These are phyloP conservation scores for Cutaneotrichosporon daszewskae DNA, from an alignment of 1,284 basidiomycete species.

Conservation along the genomic window DNA sequence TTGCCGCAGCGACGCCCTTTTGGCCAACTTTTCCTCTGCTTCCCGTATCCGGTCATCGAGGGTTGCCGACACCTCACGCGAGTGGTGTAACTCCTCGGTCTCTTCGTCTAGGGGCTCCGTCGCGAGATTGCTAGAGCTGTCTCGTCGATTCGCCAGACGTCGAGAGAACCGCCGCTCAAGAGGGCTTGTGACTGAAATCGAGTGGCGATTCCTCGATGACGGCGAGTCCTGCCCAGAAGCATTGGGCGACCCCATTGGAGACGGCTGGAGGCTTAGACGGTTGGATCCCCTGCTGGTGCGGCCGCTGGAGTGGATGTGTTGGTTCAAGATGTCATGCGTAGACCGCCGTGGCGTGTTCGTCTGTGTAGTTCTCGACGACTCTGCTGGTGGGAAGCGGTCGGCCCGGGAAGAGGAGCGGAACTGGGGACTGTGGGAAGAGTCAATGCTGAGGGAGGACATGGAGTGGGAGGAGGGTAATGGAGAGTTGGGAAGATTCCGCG, in stretches of 20 bases:
- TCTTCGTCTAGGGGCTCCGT: conserved; percentile 8
- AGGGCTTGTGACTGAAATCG: neutral
- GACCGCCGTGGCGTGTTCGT: conserved; percentile 1
- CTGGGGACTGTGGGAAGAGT: conserved; percentile 17
- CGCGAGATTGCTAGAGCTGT: conserved; percentile 4
- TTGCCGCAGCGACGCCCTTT: conserved; percentile 5
- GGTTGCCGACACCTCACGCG: neutral
- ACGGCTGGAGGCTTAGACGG: conserved; percentile 2
- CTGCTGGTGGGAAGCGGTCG: neutral
- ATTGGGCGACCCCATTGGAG: neutral
- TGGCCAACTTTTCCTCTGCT: conserved; percentile 30
- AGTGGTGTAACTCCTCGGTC: neutral
- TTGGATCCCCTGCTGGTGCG: neutral
- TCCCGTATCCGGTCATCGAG: conserved; percentile 34
- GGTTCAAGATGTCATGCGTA: conserved; percentile 7
- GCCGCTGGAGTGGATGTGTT: conserved; percentile 1
- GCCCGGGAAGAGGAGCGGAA: conserved; percentile 2
- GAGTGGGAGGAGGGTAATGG: conserved; percentile 9
- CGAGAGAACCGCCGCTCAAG: conserved; percentile 15
- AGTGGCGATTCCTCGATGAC: neutral
- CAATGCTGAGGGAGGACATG: conserved; percentile 17
- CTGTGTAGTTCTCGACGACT: neutral
- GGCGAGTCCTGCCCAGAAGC: neutral
- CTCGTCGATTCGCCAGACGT: conserved; percentile 4
- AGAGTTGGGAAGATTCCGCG: conserved; percentile 4